phyloP scores from a whole-genome alignment of 1,284 basidiomycete species.

The Sporisorium graminicola region DNA sequence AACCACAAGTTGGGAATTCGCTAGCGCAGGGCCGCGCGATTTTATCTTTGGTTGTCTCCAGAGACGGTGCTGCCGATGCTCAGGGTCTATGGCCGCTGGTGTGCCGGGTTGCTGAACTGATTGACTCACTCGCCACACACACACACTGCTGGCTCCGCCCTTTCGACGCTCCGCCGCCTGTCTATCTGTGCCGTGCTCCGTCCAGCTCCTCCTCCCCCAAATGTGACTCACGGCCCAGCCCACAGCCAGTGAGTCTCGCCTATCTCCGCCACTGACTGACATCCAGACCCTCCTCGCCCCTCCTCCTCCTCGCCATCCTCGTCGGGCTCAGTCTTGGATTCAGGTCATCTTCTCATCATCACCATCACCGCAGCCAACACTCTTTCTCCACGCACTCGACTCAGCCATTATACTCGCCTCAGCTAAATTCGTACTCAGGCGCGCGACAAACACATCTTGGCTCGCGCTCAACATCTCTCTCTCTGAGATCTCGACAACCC shows the following conservation, averaged over 20 bases:
- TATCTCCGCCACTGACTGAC: slow-evolving; percentile 14
- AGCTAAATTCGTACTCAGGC: neutral
- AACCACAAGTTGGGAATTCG: too few species aligned
- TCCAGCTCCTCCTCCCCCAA: slow-evolving; percentile 1
- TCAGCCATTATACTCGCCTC: slow-evolving; percentile 13
- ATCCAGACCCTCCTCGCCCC: neutral
- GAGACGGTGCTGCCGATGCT: neutral
- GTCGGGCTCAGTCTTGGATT: slow-evolving; percentile 5
- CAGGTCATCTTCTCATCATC: neutral
- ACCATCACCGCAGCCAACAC: slow-evolving; percentile 16
- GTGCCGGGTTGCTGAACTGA: neutral
- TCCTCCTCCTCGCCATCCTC: neutral
- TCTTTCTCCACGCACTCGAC: slow-evolving; percentile 3
- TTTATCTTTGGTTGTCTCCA: neutral
- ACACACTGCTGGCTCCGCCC: neutral
- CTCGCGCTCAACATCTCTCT: slow-evolving; percentile 1
- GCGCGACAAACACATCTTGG: slow-evolving; percentile 1
- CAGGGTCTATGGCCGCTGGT: slow-evolving; percentile 8
- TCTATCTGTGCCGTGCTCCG: slow-evolving; percentile 13
- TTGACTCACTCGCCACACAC: slow-evolving; percentile 6
- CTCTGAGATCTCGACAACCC: slow-evolving; percentile 7
- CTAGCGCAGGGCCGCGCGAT: too few species aligned
- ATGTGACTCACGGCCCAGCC: slow-evolving; percentile 14
- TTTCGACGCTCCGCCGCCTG: neutral
- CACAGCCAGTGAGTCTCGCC: slow-evolving; percentile 5